Conservation (phyloP, 208 protist species). For the Trypanosoma melophagium region DNA sequence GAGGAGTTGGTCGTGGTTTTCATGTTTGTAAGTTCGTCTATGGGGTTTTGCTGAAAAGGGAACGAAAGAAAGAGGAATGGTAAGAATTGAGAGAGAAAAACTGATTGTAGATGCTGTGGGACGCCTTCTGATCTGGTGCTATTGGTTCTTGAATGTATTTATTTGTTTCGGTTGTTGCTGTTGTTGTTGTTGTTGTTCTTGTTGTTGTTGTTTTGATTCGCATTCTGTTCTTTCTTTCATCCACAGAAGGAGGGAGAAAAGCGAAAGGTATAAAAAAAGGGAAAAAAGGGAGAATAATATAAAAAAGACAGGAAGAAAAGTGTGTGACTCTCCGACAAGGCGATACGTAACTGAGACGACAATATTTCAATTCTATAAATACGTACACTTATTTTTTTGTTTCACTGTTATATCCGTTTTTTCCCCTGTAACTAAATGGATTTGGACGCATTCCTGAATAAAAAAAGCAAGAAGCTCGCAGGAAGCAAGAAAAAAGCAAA, state of each 20-base stretch:
- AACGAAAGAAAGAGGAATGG: no score
- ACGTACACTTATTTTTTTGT: no score
- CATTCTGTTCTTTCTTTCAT: constrained; percentile 10
- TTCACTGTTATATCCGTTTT: no score
- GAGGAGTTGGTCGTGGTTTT: not conserved
- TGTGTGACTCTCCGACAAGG: not conserved
- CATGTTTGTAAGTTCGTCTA: not conserved
- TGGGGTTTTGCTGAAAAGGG: not conserved
- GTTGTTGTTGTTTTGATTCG: not conserved
- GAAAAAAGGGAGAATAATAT: not conserved
- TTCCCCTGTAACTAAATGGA: constrained; percentile 32
- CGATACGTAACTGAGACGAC: not conserved
- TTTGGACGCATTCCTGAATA: constrained; percentile 64
- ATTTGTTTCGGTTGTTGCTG: not conserved
- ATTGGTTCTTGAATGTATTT: no score
- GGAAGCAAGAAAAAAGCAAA: constrained; percentile 54
- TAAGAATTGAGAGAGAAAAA: no score
- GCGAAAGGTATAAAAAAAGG: constrained; percentile 3
- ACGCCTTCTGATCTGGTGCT: no score
- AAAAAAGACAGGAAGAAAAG: constrained; percentile 2
- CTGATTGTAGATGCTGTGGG: no score
- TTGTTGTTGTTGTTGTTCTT: not conserved
- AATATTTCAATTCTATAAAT: not conserved
- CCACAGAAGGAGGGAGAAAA: constrained; percentile 9
- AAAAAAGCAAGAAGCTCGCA: constrained; percentile 64